phyloP scores from a whole-genome alignment of 805 yeast species.

The Hanseniaspora taiwanica region DNA sequence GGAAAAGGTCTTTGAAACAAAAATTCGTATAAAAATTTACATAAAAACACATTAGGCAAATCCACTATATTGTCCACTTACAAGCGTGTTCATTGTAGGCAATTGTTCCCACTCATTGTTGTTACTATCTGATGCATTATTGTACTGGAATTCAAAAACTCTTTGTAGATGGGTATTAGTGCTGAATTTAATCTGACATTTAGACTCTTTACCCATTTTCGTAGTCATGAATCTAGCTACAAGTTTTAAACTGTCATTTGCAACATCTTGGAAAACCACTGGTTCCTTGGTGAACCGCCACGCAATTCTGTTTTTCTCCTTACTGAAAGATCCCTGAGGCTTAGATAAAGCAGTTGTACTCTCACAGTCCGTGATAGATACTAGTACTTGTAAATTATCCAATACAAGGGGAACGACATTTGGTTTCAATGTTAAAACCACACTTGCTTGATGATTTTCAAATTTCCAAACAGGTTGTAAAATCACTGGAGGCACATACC shows the following conservation, averaged over 20 bases:
- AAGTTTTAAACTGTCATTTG: conserved; percentile 44
- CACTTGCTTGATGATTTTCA: conserved; percentile 73
- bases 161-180: conserved; percentile 31
- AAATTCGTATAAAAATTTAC: too few species aligned
- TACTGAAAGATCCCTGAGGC: conserved; percentile 85
- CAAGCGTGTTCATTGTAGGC: conserved; percentile 22
- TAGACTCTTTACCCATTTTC: conserved; percentile 56
- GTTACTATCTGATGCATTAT: conserved; percentile 25
- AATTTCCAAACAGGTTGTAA: conserved; percentile 83
- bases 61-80: conserved; percentile 19
- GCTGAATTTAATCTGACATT: conserved; percentile 60
- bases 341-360: conserved; percentile 69
- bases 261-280: conserved; percentile 22
- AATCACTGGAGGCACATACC: conserved; percentile 42
- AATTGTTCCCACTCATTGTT: conserved; percentile 23
- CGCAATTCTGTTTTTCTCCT: conserved; percentile 72
- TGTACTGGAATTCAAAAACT: conserved; percentile 23
- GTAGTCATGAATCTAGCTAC: conserved; percentile 80
- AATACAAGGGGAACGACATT: conserved; percentile 26
- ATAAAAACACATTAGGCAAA: background rate
- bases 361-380: conserved; percentile 52
- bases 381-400: conserved; percentile 28
- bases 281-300: conserved; percentile 52
- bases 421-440: conserved; percentile 58
- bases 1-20: background rate